Conservation (phyloP, 2,329 filamentous ascomycete species). For the Fonsecaea erecta region DNA sequence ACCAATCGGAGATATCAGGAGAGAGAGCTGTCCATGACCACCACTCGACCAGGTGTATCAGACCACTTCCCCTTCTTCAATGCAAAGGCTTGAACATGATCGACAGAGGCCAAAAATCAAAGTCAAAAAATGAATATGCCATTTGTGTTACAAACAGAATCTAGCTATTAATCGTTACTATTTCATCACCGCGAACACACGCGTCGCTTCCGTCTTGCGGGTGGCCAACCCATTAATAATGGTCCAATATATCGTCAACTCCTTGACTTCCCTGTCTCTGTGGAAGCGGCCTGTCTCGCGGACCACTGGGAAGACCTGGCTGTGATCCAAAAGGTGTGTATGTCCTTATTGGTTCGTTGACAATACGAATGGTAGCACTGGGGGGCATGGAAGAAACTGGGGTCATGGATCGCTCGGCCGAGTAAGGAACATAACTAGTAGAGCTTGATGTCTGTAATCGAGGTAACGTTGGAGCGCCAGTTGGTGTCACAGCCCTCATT, state of each 20-base stretch:
- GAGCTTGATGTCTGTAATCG: conserved; percentile 28
- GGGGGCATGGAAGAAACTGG: conserved; percentile 28
- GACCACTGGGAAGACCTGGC: conserved; percentile 11
- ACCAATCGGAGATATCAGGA: conserved; percentile 7
- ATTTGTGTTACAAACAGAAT: conserved; percentile 29
- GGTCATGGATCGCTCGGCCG: conserved; percentile 31
- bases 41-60: not conserved
- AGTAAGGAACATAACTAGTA: conserved; percentile 27
- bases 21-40: not conserved
- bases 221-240: conserved; percentile 31
- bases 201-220: not conserved
- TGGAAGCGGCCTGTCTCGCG: conserved; percentile 21
- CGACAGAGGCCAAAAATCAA: not conserved
- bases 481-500: conserved; percentile 27
- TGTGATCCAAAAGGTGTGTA: conserved; percentile 27
- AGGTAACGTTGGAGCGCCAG: conserved; percentile 27
- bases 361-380: conserved; percentile 24
- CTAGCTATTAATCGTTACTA: conserved; percentile 30
- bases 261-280: conserved; percentile 30
- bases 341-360: conserved; percentile 21
- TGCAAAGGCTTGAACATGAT: not conserved
- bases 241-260: conserved; percentile 36
- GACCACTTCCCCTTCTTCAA: conserved; percentile 1
- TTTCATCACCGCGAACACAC: conserved; percentile 23
- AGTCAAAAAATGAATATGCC: conserved; percentile 19